Conservation (phyloP, 1,284 basidiomycete species). For the Sporisorium iseilematis-ciliati region DNA sequence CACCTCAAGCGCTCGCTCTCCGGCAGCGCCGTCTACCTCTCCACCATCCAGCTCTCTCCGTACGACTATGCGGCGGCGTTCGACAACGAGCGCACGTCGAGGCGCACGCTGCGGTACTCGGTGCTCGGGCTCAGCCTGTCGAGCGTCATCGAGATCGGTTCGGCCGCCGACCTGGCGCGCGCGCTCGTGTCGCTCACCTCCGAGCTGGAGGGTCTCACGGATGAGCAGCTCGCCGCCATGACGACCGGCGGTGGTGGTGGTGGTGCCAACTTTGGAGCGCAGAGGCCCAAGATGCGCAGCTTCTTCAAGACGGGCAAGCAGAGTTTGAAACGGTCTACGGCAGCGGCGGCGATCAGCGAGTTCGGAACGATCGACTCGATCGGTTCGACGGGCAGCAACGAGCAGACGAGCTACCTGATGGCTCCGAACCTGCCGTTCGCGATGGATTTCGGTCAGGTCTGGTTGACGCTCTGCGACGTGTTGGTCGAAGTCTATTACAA, state of each 20-base stretch:
- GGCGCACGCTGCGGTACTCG: conserved; percentile 44
- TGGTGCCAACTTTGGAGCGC: conserved; percentile 16
- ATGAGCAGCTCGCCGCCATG: conserved; percentile 35
- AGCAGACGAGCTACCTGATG: conserved; percentile 75
- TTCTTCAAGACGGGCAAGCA: conserved; percentile 53
- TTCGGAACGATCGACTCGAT: conserved; percentile 34
- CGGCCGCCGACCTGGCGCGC: conserved; percentile 41
- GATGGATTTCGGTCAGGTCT: conserved; percentile 59
- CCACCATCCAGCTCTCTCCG: conserved; percentile 35
- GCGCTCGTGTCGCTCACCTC: conserved; percentile 47
- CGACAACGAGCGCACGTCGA: conserved; percentile 54
- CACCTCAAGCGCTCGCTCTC: conserved; percentile 48
- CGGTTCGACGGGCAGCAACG: conserved; percentile 23
- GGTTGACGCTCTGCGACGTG: conserved; percentile 61
- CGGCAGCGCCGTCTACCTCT: conserved; percentile 46
- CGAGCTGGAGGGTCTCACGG: conserved; percentile 51
- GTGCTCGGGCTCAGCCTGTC: conserved; percentile 55
- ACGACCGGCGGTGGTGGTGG: conserved; percentile 27
- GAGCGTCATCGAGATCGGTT: conserved; percentile 48
- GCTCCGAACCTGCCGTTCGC: conserved; percentile 75
- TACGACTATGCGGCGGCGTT: conserved; percentile 40
- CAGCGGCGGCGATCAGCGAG: conserved; percentile 45
- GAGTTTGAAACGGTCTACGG: conserved; percentile 35
- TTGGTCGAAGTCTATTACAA: conserved; percentile 59
- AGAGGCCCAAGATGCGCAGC: conserved; percentile 47